A percentile compares a stretch with the other conserved stretches of the same genome.
Evolutionary conservation across 345 rosid genomes (phyloP).

Genomic region (Raphanus raphanistrum): DNA sequence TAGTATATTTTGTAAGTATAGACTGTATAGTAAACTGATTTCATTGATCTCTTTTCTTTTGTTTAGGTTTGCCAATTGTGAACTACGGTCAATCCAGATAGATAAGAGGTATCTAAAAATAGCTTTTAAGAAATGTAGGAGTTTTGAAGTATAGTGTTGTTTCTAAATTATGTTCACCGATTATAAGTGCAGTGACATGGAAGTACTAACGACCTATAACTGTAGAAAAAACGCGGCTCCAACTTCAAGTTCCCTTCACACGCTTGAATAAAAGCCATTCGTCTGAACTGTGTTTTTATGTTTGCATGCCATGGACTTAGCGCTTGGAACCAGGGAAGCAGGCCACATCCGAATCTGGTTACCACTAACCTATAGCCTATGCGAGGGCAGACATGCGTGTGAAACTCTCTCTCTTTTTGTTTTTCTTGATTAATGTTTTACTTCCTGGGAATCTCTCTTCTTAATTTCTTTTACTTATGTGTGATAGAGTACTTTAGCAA

Average conservation of each 20-base stretch:
- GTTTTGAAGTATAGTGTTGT: background rate
- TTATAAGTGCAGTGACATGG: constrained; percentile 28
- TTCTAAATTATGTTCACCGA: constrained; percentile 5
- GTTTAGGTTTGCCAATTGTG: constrained; percentile 38
- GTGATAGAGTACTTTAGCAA: background rate
- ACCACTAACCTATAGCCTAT: background rate
- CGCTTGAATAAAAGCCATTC: constrained; percentile 15
- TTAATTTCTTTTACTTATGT: background rate
- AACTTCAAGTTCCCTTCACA: constrained; percentile 14
- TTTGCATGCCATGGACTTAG: background rate
- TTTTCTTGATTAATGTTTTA: background rate
- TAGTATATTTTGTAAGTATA: background rate
- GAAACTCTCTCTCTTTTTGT: background rate
- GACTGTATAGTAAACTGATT: background rate
- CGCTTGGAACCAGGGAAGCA: background rate
- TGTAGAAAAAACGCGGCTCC: constrained; percentile 23
- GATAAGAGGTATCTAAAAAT: constrained; percentile 17
- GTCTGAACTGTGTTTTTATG: background rate
- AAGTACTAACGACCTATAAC: constrained; percentile 8
- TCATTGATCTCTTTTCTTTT: background rate
- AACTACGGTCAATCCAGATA: constrained; percentile 30
- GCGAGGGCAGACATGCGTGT: background rate
- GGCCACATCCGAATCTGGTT: background rate
- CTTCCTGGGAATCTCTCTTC: background rate
- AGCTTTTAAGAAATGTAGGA: background rate